phyloP scores from a whole-genome alignment of 768 basidiomycete genomes.

The Suillus sp. region DNA sequence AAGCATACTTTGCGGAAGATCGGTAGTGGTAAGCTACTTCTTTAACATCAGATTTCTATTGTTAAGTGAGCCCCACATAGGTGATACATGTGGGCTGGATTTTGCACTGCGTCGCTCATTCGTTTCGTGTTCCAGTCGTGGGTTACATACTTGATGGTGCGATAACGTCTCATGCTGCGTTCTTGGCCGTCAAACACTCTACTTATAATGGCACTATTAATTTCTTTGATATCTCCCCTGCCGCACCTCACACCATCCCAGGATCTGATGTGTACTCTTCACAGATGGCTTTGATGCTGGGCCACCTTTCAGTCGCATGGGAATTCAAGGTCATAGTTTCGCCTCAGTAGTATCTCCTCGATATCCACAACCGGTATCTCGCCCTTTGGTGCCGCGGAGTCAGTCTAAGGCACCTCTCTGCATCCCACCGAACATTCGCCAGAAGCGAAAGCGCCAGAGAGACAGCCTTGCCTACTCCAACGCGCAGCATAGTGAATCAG shows the following conservation, averaged over 20 bases:
- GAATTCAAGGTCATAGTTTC: background rate
- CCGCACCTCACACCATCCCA: background rate
- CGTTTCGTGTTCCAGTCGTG: constrained; percentile 29
- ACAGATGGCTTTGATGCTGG: constrained; percentile 7
- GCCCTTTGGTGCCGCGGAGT: background rate
- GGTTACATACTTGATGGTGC: constrained; percentile 35
- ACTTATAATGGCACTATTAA: background rate
- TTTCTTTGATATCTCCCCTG: background rate
- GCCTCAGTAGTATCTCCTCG: too few relatives aligned
- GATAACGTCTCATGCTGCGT: constrained; percentile 7
- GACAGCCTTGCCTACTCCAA: constrained; percentile 32
- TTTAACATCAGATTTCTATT: constrained; percentile 15
- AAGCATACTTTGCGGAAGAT: constrained; percentile 27
- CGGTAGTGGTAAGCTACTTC: constrained; percentile 27
- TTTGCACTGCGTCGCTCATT: constrained; percentile 28
- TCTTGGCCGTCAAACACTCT: background rate
- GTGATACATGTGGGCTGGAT: constrained; percentile 36
- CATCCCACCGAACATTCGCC: constrained; percentile 23
- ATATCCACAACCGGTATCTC: background rate
- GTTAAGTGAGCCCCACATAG: constrained; percentile 12
- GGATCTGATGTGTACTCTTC: background rate
- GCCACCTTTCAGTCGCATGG: background rate
- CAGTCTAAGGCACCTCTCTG: background rate
- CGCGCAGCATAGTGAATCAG: constrained; percentile 22
- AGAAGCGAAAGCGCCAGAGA: constrained; percentile 33